Evolutionary conservation across 2,329 filamentous ascomycete species (phyloP), one percentile per base, ranked within the genome.

Genomic region (Graphiopsis chlorocephala): DNA sequence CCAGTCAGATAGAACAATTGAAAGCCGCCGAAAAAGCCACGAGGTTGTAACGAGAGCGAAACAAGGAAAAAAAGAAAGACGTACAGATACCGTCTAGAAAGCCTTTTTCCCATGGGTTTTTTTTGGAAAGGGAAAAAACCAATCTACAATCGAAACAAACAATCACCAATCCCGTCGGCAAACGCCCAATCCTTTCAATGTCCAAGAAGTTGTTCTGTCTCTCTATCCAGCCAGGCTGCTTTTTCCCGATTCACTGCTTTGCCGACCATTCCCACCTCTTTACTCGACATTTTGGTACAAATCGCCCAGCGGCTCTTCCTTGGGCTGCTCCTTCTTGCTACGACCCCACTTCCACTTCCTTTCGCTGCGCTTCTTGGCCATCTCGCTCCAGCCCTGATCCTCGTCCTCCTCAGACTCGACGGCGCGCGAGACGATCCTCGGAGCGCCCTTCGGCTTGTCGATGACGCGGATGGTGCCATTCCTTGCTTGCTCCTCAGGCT

Each of bases 361-460:
- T 68, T 75, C 73, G 47, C 68, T 69, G 33, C 73, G 70, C 69
- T 74, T 76, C 72, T 74, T 75, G 29, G 67, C 67, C 71, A 75
- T 68, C 61, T 73, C 70, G 62, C 72, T 73, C 76, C 76, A 77
- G 10, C 72, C 75, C 26, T 75, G 71, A 3, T 75, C 75, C 33
- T 77, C 76, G 0, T 75, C 75, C 28, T 77, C 76, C n/a, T 78
- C 75, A 14, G 74, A 71, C 26, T 69, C 68, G 5, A 65, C 64
- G 14, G 67, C 63, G 52, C 66, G 61, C 3, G 61, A 48, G 17
- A 55, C 65, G 17, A 68, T 66, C 60, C 71, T 74, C 1, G 74
- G 70, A 14, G 69, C 70, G 17, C 75, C 74, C 68, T 76, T 77
- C 3, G 74, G 71, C 69, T 77, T 77, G 64, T 77, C 75, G 31